A percentile compares a stretch with the other conserved stretches of the same genome.
Conservation (phyloP, 169 alveolate species). For the Plasmodium ovale region DNA sequence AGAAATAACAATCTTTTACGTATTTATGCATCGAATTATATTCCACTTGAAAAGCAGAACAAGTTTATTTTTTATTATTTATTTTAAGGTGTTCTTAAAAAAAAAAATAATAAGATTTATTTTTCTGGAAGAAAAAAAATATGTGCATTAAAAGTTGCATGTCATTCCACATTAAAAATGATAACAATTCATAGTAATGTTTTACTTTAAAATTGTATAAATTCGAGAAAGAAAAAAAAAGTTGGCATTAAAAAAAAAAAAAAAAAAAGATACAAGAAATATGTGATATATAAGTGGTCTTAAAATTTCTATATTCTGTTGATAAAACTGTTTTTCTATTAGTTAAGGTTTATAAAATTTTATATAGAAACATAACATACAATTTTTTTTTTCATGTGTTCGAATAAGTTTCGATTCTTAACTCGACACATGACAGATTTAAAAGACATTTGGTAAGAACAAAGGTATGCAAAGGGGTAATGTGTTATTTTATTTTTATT, state of each 20-base stretch:
- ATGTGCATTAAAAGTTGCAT: neutral
- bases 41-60: neutral
- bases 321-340: too few relatives aligned
- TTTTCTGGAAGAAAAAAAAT: neutral
- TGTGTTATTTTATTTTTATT: too few relatives aligned
- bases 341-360: too few relatives aligned
- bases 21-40: neutral
- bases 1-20: neutral
- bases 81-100: neutral
- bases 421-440: too few relatives aligned
- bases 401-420: too few relatives aligned
- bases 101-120: too few relatives aligned
- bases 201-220: neutral
- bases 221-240: neutral
- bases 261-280: neutral
- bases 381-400: too few relatives aligned
- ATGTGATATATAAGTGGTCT: neutral
- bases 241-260: neutral
- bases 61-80: too few relatives aligned
- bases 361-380: too few relatives aligned
- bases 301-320: neutral
- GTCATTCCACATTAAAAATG: neutral
- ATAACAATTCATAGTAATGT: neutral
- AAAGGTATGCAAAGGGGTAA: too few relatives aligned
- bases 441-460: too few relatives aligned